Evolutionary conservation across 495 filamentous ascomycete genomes (phyloP).

Genomic region (Eremomyces bilateralis): DNA sequence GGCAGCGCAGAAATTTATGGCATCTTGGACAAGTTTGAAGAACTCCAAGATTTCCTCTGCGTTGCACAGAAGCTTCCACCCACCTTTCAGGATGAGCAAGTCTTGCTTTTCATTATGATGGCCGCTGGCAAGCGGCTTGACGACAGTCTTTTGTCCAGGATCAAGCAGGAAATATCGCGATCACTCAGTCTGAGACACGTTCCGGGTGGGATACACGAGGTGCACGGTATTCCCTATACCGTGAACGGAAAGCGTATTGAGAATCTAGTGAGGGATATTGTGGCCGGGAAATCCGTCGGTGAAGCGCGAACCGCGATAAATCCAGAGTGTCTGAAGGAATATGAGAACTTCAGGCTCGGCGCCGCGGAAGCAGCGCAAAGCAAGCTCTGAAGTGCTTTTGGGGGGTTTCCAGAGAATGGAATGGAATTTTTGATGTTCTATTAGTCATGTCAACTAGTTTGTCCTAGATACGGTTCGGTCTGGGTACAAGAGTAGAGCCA

Average conservation of each 20-base stretch:
- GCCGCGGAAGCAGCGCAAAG: no score
- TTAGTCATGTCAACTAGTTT: no score
- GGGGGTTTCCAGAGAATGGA: no score
- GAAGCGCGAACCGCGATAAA: no score
- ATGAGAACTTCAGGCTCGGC: no score
- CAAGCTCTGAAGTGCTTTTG: no score
- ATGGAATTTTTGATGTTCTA: no score
- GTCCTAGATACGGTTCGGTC: no score
- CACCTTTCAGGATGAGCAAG: constrained; percentile 58
- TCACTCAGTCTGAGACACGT: constrained; percentile 75
- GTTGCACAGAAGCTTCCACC: constrained; percentile 55
- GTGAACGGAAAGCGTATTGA: constrained; percentile 84
- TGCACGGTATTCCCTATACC: constrained; percentile 65
- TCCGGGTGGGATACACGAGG: constrained; percentile 53
- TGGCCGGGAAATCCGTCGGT: no score
- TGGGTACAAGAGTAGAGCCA: no score
- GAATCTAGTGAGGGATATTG: no score
- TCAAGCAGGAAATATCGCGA: constrained; percentile 53
- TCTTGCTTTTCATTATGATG: constrained; percentile 71
- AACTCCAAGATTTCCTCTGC: constrained; percentile 67
- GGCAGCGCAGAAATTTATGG: constrained; percentile 82
- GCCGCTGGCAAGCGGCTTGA: constrained; percentile 30
- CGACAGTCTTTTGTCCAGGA: constrained; percentile 33
- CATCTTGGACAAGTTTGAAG: constrained; percentile 47
- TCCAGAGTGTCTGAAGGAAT: no score